Conservation (phyloP, 768 basidiomycete species). For the Suillus americanus region DNA sequence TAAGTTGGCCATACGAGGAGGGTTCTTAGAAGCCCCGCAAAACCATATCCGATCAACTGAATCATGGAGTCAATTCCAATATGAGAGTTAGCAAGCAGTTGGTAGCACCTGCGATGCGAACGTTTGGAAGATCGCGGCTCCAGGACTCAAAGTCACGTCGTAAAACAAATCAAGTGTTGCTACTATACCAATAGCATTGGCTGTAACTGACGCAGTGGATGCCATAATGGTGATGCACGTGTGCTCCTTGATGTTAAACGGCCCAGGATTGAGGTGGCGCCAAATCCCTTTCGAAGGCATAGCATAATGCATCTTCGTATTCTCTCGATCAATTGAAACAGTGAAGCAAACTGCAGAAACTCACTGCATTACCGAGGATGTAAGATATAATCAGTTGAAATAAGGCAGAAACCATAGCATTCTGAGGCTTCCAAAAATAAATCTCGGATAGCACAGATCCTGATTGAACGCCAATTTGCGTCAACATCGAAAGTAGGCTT, state of each 20-base stretch:
- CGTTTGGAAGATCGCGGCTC: conserved; percentile 54
- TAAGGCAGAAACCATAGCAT: conserved; percentile 52
- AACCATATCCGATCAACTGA: conserved; percentile 40
- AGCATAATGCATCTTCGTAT: conserved; percentile 15
- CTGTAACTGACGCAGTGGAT: conserved; percentile 57
- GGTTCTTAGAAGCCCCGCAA: conserved; percentile 41
- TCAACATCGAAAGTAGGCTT: background rate
- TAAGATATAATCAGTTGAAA: conserved; percentile 59
- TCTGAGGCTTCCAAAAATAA: conserved; percentile 43
- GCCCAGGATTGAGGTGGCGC: conserved; percentile 61
- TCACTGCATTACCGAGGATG: conserved; percentile 50
- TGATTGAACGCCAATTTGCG: conserved; percentile 32
- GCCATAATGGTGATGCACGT: conserved; percentile 63
- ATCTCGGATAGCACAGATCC: conserved; percentile 35
- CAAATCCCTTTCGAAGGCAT: conserved; percentile 29
- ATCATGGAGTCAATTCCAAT: background rate
- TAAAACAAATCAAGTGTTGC: conserved; percentile 61
- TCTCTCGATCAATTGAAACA: background rate
- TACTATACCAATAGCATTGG: conserved; percentile 58
- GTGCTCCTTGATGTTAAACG: conserved; percentile 65
- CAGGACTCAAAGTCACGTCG: conserved; percentile 46
- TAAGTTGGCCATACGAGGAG: conserved; percentile 54
- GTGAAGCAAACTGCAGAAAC: conserved; percentile 30
- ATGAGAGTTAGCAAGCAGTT: conserved; percentile 29
- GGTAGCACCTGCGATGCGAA: conserved; percentile 42